Evolutionary conservation across 192 early-diverging fungal species (phyloP).

Genomic region (Linnemannia hyalina): DNA sequence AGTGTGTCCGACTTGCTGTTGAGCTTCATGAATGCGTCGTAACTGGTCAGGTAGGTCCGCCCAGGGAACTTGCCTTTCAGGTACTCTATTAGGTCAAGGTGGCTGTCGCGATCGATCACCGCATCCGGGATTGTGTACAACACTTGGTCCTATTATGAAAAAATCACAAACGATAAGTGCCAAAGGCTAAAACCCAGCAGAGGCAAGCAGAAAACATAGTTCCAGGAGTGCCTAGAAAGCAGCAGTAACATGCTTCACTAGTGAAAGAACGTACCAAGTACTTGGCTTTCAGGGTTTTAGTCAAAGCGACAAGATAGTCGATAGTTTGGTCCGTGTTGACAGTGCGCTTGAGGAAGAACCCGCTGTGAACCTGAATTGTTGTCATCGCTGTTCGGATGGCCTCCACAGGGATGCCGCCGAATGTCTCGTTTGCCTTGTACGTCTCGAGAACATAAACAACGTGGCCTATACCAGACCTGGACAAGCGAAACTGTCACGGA

Average conservation of each 20-base stretch:
- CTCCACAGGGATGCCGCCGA: constrained; percentile 69
- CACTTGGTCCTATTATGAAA: constrained; percentile 27
- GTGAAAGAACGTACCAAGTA: constrained; percentile 61
- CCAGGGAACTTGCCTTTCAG: constrained; percentile 52
- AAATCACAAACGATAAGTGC: not conserved
- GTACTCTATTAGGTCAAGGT: constrained; percentile 63
- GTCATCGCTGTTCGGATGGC: constrained; percentile 81
- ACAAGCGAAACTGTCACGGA: constrained; percentile 73
- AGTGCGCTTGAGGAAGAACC: constrained; percentile 89
- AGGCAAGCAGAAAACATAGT: not conserved
- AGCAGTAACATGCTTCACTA: not conserved
- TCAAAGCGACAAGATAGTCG: constrained; percentile 77
- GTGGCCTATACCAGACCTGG: constrained; percentile 75
- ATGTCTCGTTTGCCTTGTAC: constrained; percentile 70
- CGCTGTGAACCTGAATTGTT: constrained; percentile 80
- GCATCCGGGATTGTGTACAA: constrained; percentile 70
- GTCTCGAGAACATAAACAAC: constrained; percentile 94
- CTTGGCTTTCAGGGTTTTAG: constrained; percentile 61
- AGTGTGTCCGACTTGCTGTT: constrained; percentile 83
- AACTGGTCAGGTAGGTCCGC: constrained; percentile 68
- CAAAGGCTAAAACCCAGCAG: too few relatives aligned
- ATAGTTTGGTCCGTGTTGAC: constrained; percentile 84
- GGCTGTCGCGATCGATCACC: constrained; percentile 62
- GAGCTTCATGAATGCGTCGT: constrained; percentile 72
- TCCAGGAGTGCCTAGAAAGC: not conserved